Conservation (phyloP, 768 basidiomycete genomes). For the Naematelia encephala region DNA sequence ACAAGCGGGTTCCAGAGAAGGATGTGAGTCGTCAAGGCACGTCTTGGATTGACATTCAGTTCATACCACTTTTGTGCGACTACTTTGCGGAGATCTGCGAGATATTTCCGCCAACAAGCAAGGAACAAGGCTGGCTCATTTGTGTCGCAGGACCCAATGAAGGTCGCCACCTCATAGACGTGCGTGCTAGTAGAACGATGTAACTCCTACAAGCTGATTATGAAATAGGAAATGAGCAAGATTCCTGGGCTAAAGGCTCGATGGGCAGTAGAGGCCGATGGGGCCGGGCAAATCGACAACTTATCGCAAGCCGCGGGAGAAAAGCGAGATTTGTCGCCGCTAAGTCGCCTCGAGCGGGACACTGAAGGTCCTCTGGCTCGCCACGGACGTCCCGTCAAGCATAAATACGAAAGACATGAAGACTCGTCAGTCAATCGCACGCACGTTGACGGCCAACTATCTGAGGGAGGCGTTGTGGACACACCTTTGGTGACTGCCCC, state of each 20-base stretch:
- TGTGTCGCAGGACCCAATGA: conserved; percentile 14
- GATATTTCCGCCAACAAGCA: conserved; percentile 16
- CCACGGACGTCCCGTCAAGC: neutral
- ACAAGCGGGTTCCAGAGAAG: conserved; percentile 20
- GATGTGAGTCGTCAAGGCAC: conserved; percentile 17
- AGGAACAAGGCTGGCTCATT: conserved; percentile 29
- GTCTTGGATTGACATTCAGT: conserved; percentile 8
- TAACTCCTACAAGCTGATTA: neutral
- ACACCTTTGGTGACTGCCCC: too few species aligned
- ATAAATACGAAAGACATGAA: too few species aligned
- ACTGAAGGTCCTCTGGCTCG: conserved; percentile 6
- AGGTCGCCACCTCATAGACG: conserved; percentile 21
- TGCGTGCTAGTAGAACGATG: conserved; percentile 4
- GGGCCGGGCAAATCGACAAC: neutral
- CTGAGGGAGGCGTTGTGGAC: too few species aligned
- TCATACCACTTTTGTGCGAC: conserved; percentile 23
- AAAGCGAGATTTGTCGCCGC: conserved; percentile 4
- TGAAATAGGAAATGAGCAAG: conserved; percentile 21
- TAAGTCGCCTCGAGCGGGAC: conserved; percentile 9
- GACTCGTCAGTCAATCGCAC: too few species aligned
- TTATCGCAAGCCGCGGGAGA: neutral
- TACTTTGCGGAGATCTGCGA: conserved; percentile 29
- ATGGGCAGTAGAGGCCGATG: conserved; percentile 28
- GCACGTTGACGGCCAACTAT: too few species aligned
- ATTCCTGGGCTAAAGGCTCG: conserved; percentile 28